These are phyloP conservation scores for Silybum marianum DNA, from an alignment of 129 eudicot genomes.

Conservation along the genomic window DNA sequence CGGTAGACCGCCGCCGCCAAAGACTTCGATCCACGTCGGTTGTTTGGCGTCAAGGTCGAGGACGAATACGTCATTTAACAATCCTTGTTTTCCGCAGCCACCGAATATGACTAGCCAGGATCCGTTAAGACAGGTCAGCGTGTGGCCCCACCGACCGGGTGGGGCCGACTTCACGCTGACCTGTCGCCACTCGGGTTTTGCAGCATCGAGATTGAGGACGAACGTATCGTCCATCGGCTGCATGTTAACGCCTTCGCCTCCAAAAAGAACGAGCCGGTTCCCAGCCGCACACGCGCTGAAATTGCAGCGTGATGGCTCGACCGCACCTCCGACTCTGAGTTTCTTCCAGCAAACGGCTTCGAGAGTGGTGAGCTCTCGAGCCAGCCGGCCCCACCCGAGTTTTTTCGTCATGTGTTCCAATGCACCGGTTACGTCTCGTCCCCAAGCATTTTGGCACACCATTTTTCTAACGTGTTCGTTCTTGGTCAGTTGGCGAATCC, in stretches of 20 bases:
- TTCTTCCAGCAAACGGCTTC: slow-evolving; percentile 92
- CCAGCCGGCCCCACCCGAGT: slow-evolving; percentile 88
- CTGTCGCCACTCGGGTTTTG: slow-evolving; percentile 78
- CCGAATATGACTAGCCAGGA: slow-evolving; percentile 92
- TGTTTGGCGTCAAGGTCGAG: slow-evolving; percentile 87
- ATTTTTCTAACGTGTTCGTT: slow-evolving; percentile 85
- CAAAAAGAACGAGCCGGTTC: slow-evolving; percentile 81
- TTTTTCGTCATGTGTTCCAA: slow-evolving; percentile 75
- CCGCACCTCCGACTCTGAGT: slow-evolving; percentile 80
- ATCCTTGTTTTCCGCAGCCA: slow-evolving; percentile 84
- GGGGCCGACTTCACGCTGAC: slow-evolving; percentile 78
- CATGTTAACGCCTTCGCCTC: slow-evolving; percentile 95
- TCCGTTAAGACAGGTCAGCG: slow-evolving; percentile 76
- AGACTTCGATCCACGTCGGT: slow-evolving; percentile 89
- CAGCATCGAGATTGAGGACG: slow-evolving; percentile 79
- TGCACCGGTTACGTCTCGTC: slow-evolving; percentile 81
- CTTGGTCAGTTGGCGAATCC: slow-evolving; percentile 76
- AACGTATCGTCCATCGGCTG: slow-evolving; percentile 98
- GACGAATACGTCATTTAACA: slow-evolving; percentile 85
- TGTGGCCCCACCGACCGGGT: slow-evolving; percentile 97
- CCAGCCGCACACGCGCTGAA: slow-evolving; percentile 95
- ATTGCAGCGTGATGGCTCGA: slow-evolving; percentile 90
- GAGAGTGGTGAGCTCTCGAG: slow-evolving; percentile 84
- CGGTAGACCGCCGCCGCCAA: slow-evolving; percentile 69
- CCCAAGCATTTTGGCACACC: slow-evolving; percentile 99